These are phyloP conservation scores for Begonia loranthoides DNA, from an alignment of 306 rosid species.

Conservation along the genomic window DNA sequence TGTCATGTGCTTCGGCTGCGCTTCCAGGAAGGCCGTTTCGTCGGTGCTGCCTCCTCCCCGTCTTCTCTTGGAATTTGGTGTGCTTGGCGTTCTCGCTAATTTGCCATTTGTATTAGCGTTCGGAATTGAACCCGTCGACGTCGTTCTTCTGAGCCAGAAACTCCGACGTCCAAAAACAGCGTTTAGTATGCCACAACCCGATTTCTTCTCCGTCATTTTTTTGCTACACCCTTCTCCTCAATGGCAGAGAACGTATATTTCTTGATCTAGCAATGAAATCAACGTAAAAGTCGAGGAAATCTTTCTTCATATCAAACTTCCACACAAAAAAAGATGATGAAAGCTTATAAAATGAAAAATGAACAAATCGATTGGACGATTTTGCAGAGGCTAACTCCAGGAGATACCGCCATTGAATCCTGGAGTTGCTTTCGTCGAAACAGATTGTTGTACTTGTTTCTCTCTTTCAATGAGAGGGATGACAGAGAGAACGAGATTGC, in stretches of 20 bases:
- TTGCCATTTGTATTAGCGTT: background rate
- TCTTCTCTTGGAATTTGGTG: conserved; percentile 22
- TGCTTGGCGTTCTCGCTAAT: conserved; percentile 16
- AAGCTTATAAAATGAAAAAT: background rate
- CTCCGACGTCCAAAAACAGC: conserved; percentile 41
- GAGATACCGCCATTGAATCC: background rate
- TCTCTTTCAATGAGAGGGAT: background rate
- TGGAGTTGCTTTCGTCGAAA: background rate
- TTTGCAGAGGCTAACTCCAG: background rate
- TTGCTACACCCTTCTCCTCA: conserved; percentile 31
- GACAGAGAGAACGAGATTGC: background rate
- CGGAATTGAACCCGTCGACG: conserved; percentile 20
- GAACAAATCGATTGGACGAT: background rate
- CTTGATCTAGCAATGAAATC: background rate
- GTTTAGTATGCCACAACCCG: conserved; percentile 49
- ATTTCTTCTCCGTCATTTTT: conserved; percentile 37
- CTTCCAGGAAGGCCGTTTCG: conserved; percentile 1
- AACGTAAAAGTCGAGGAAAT: no score
- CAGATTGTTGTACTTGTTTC: background rate
- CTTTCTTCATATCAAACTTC: background rate
- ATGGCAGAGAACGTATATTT: background rate
- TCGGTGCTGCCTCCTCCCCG: conserved; percentile 26
- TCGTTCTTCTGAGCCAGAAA: conserved; percentile 23
- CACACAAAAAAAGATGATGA: background rate
- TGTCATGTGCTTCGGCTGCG: background rate